These are phyloP conservation scores for Aspergillus sp. DNA, from an alignment of 2,329 filamentous ascomycete genomes.

Conservation along the genomic window DNA sequence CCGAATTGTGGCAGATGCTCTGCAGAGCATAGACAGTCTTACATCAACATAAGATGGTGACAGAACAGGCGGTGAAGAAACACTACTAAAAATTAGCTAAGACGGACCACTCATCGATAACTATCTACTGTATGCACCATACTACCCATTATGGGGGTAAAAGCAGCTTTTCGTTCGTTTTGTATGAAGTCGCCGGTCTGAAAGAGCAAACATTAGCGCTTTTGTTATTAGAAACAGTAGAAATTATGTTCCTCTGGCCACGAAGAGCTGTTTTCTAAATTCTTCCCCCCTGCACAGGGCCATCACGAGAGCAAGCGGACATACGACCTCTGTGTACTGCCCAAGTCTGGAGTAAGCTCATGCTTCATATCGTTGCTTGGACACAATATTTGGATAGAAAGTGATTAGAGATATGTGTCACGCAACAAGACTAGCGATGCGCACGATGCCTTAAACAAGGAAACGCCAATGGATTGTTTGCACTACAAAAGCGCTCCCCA, in stretches of 20 bases:
- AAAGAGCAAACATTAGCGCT: not conserved
- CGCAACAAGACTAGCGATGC: not conserved
- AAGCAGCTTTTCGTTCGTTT: no score
- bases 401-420: conserved; percentile 4
- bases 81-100: not conserved
- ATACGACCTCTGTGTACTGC: not conserved
- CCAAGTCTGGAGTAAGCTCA: not conserved
- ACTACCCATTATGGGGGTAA: no score
- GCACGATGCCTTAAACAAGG: not conserved
- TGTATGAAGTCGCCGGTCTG: not conserved
- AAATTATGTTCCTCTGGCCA: not conserved
- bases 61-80: conserved; percentile 13
- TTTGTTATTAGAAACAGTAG: conserved; percentile 1
- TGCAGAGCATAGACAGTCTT: not conserved
- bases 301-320: not conserved
- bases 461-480: not conserved
- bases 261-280: not conserved
- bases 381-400: not conserved
- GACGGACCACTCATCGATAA: no score
- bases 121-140: no score
- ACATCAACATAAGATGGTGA: not conserved
- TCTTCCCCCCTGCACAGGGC: no score
- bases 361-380: not conserved
- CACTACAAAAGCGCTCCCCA: not conserved
- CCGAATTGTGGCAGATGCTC: not conserved